Conservation (phyloP, 495 filamentous ascomycete genomes). For the Hypomontagnella monticulosa region DNA sequence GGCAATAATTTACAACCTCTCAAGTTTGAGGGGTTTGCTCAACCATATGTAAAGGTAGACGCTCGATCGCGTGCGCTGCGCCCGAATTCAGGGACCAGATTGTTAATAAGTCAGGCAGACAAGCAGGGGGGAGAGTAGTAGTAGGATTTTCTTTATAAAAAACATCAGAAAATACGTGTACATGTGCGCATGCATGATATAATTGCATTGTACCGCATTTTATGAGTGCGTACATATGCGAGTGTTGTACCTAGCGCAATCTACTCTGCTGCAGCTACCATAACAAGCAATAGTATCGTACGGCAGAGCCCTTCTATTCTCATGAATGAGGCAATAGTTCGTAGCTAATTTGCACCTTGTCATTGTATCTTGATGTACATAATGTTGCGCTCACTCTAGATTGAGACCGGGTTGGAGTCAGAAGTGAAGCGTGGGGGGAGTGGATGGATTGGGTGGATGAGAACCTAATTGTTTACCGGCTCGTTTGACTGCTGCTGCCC, state of each 20-base stretch:
- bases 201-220: conserved; percentile 33
- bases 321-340: conserved; percentile 10
- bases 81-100: conserved; percentile 34
- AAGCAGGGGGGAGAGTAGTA: conserved; percentile 21
- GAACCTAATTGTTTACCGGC: conserved; percentile 47
- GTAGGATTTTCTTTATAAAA: background rate
- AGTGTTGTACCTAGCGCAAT: conserved; percentile 34
- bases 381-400: conserved; percentile 14
- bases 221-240: conserved; percentile 33
- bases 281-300: conserved; percentile 13
- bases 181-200: conserved; percentile 21
- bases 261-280: conserved; percentile 21
- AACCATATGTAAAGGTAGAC: background rate
- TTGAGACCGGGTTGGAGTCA: conserved; percentile 30
- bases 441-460: conserved; percentile 33
- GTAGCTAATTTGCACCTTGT: conserved; percentile 11
- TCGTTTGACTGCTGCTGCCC: conserved; percentile 59
- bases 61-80: conserved; percentile 34
- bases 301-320: conserved; percentile 1
- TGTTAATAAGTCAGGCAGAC: conserved; percentile 18
- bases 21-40: conserved; percentile 28
- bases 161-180: conserved; percentile 4
- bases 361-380: conserved; percentile 4
- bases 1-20: conserved; percentile 18
- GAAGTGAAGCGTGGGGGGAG: conserved; percentile 25